These are phyloP conservation scores for Phaseolus lunatus DNA, from an alignment of 306 rosid genomes.

Conservation along the genomic window DNA sequence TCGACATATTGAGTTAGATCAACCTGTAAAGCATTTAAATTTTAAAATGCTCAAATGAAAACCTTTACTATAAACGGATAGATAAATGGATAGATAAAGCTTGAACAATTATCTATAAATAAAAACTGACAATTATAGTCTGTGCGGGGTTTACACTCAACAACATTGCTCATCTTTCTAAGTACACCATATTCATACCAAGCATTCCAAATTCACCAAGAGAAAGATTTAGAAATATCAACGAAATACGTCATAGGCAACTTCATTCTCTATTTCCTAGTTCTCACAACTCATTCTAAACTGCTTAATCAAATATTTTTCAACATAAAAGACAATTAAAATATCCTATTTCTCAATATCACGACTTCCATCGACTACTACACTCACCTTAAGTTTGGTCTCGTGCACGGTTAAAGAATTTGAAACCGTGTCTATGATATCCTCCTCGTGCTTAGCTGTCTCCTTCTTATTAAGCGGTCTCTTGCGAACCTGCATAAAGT, in stretches of 20 bases:
- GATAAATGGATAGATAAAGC: constrained; percentile 23
- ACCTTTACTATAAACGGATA: constrained; percentile 6
- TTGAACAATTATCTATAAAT: not conserved
- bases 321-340: not conserved
- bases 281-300: not conserved
- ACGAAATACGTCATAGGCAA: not conserved
- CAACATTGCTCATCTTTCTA: not conserved
- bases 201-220: not conserved
- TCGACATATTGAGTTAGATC: constrained; percentile 86
- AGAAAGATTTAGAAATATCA: constrained; percentile 21
- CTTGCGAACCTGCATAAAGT: constrained; percentile 80
- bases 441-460: constrained; percentile 81
- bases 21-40: constrained; percentile 64
- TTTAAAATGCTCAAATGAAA: constrained; percentile 34
- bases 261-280: constrained; percentile 4
- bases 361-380: not conserved
- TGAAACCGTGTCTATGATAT: constrained; percentile 72
- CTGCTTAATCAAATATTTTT: not conserved
- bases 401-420: constrained; percentile 83
- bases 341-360: not conserved
- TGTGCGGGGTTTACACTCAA: not conserved
- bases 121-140: constrained; percentile 1
- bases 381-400: constrained; percentile 84
- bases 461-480: constrained; percentile 94
- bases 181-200: not conserved